Base-by-base conservation (phyloP, 305 asterid genomes). In the Solanum chacoense region DNA sequence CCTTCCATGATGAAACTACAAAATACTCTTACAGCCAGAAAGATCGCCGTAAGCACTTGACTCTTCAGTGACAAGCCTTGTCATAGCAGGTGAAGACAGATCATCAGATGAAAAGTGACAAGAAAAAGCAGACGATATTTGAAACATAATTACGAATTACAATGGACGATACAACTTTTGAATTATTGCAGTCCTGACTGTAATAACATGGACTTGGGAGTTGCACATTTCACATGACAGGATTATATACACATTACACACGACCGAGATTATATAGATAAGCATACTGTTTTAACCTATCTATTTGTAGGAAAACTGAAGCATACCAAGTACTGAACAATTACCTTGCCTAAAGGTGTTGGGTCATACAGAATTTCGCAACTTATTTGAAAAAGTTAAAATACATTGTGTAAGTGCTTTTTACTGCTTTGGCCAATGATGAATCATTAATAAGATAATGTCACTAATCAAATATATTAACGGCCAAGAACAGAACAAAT, bases 61-160 rank as follows among this genome's bases (percentile, higher is more conserved):
- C 94, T 91, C 94, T 91, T 96, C 91, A 96, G 85, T 86, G 99
- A 96, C 85, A 96, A 95, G 50, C 99, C 98, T 96, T 38, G 18
- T 14, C 78, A 35, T 79, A 89, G 72, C 42, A 78, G 8, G 75
- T 86, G 69, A 85, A 87, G 80, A 35, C 72, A 73, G 22, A 24
- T 63, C 35, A 86, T 72, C 14, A 81, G 80, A 35, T 18, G 20
- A 83, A 42, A 9, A 28, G 32, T 80, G 69, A 80, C 22, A 28
- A 28, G 24, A 6, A 14, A 80, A 80, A 40, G 7, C 28, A 14
- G 69, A 28, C 37, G 13, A 9, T 80, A 40, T 31, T 80, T 80
- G 85, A 14, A 28, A 42, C 22, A 72, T 28, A 26, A 42, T 40
- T 42, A 42, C 7, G 4, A 38, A 79, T 79, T 80, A 42, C 85